Base-by-base conservation (phyloP, 768 basidiomycete species). In the Trametopsis cervina region DNA sequence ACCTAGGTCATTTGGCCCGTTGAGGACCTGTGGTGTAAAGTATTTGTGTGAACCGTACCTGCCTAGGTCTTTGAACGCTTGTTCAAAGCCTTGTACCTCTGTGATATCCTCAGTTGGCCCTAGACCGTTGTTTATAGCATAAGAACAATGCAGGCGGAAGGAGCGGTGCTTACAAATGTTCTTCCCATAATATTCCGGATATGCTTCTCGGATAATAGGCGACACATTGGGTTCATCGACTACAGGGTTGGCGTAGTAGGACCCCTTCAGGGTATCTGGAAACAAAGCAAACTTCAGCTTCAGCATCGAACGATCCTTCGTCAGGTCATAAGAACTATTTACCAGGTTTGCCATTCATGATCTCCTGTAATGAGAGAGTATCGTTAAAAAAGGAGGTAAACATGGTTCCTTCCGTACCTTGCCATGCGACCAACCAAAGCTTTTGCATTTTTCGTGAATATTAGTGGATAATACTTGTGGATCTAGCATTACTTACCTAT, bases 341-440 rank as follows among this genome's bases (percentile, higher is more conserved):
- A 77, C 85, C 89, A 55, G 85, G 88, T 56, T 80, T 84, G 24
- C 94, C 94, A 59, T 97, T 97, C 93, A 97, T 96, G 40, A 94
- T 80, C 74, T 97, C 95, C 82, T 89, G 46, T 23, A 23, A 5
- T 38, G 47, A 42, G 24, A 20, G n/a, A n/a, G n/a, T n/a, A n/a
- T n/a, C n/a, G n/a, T n/a, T n/a, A n/a, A n/a, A n/a, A n/a, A n/a
- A n/a, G n/a, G n/a, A n/a, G n/a, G n/a, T n/a, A n/a, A n/a, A n/a
- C n/a, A n/a, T n/a, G n/a, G n/a, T n/a, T n/a, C n/a, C n/a, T n/a
- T n/a, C 18, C 61, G 44, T 56, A 82, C 87, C 75, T 97, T 96
- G 46, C 95, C 95, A 66, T 95, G 89, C 38, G 86, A 89, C 95
- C 95, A 98, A n/a, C 95, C 95, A 64, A 93, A 97, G 62, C 85